Conservation (phyloP, 805 yeast genomes). For the Priceomyces carsonii region DNA sequence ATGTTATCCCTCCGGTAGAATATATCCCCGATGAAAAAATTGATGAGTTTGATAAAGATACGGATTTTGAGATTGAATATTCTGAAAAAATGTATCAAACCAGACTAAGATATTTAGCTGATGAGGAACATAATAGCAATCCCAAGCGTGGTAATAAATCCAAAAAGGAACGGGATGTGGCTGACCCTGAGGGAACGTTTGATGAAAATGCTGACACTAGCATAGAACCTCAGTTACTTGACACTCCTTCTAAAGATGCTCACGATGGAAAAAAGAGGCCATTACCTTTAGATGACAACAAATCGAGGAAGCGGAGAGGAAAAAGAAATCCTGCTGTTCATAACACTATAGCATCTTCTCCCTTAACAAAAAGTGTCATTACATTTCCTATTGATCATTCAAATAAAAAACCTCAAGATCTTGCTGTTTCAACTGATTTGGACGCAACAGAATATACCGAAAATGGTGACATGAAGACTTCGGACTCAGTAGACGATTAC, state of each 20-base stretch:
- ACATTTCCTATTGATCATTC: constrained; percentile 6
- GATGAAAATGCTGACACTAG: constrained; percentile 5
- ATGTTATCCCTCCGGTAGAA: constrained; percentile 37
- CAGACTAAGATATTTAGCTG: constrained; percentile 40
- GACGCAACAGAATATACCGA: constrained; percentile 6
- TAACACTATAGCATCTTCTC: constrained; percentile 14
- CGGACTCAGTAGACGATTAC: constrained; percentile 6
- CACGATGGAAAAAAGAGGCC: constrained; percentile 6
- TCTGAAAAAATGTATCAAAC: constrained; percentile 49
- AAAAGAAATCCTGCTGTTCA: constrained; percentile 11
- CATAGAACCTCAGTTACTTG: constrained; percentile 1
- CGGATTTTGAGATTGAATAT: constrained; percentile 48
- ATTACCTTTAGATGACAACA: constrained; percentile 6
- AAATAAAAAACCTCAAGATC: constrained; percentile 3
- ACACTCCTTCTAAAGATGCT: background rate
- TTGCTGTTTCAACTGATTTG: background rate
- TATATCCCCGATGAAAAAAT: constrained; percentile 25
- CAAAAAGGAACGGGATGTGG: constrained; percentile 21
- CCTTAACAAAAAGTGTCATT: constrained; percentile 12
- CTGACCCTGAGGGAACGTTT: constrained; percentile 4
- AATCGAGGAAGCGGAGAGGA: constrained; percentile 10
- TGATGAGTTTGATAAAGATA: constrained; percentile 44
- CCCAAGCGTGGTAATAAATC: constrained; percentile 34
- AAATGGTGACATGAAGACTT: constrained; percentile 5
- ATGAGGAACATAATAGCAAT: constrained; percentile 36